Percentiles rank a stretch among this genome's conserved stretches.
Evolutionary conservation across 805 yeast species (phyloP).

Genomic region (Metschnikowia rubicola): DNA sequence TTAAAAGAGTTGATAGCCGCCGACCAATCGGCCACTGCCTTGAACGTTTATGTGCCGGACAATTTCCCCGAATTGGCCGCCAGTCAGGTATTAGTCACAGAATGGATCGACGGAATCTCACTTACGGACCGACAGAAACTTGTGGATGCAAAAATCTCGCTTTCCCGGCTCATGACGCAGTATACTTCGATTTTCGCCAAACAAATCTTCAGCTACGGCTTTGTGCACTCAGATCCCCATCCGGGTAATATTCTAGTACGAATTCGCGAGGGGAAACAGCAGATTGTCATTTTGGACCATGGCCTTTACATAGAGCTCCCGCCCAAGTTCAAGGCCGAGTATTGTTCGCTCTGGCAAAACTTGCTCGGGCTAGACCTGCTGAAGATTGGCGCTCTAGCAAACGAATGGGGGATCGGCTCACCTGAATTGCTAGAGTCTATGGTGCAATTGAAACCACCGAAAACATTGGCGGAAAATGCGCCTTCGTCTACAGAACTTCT

Average conservation of each 20-base stretch:
- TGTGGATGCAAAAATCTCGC: constrained; percentile 35
- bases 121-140: constrained; percentile 47
- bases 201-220: constrained; percentile 64
- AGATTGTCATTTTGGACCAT: constrained; percentile 69
- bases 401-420: constrained; percentile 66
- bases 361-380: constrained; percentile 50
- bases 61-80: constrained; percentile 46
- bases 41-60: constrained; percentile 55
- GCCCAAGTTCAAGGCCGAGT: constrained; percentile 50
- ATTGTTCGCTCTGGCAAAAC: constrained; percentile 61
- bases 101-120: constrained; percentile 75
- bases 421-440: constrained; percentile 60
- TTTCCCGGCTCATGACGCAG: constrained; percentile 43
- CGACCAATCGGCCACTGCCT: constrained; percentile 38
- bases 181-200: constrained; percentile 51
- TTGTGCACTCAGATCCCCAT: constrained; percentile 74
- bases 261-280: constrained; percentile 37
- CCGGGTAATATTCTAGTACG: constrained; percentile 74
- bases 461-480: constrained; percentile 30
- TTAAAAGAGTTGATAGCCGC: constrained; percentile 34
- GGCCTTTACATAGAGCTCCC: constrained; percentile 62
- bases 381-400: constrained; percentile 47
- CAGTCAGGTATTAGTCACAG: constrained; percentile 54
- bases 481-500: constrained; percentile 39
- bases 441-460: constrained; percentile 45